Percentiles rank a stretch among this genome's conserved stretches.
Evolutionary conservation across 108 stramenopile species (phyloP).

Genomic region (Seminavis robusta): DNA sequence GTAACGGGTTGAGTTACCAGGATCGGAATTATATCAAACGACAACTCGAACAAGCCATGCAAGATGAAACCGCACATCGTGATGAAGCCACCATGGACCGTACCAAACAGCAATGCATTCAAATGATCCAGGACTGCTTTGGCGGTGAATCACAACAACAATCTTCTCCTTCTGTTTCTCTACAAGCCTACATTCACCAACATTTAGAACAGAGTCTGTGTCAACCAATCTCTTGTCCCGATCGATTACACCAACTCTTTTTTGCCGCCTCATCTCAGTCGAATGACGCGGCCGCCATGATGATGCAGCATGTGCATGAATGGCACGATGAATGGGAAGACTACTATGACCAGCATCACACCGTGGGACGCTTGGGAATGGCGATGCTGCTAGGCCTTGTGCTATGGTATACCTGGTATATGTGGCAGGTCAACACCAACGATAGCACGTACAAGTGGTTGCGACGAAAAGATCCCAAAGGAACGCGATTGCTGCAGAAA

Average conservation of each 20-base stretch:
- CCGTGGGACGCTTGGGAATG: not conserved
- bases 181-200: too few relatives aligned
- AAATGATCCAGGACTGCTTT: not conserved
- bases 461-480: not conserved
- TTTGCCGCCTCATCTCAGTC: too few relatives aligned
- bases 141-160: too few relatives aligned
- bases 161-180: too few relatives aligned
- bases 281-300: not conserved
- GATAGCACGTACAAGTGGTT: not conserved
- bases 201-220: too few relatives aligned
- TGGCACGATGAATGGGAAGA: not conserved
- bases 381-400: not conserved
- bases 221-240: too few relatives aligned
- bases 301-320: not conserved
- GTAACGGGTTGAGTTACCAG: conserved; percentile 5
- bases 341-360: not conserved
- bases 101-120: too few relatives aligned
- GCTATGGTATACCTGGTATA: not conserved
- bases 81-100: too few relatives aligned
- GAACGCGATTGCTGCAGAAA: not conserved
- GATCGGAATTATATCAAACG: too few relatives aligned
- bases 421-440: not conserved
- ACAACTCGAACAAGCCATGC: too few relatives aligned
- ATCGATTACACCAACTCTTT: too few relatives aligned
- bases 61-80: too few relatives aligned